phyloP scores from a whole-genome alignment of 176 grass and related monocot genomes.

The Oropetium thomaeum region DNA sequence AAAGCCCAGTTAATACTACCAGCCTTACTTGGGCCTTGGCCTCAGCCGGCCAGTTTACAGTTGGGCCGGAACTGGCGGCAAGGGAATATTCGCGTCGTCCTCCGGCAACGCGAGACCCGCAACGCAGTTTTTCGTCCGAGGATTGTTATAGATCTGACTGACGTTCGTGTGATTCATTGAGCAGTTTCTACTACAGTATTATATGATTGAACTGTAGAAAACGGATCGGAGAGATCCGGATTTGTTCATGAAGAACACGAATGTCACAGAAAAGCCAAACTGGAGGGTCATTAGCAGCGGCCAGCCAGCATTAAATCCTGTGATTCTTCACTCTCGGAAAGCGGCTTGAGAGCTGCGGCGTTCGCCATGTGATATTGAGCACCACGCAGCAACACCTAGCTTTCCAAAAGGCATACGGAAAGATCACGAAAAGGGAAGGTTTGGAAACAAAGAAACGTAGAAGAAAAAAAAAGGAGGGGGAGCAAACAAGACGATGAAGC shows the following conservation, averaged over 20 bases:
- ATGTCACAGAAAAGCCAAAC: slow-evolving; percentile 63
- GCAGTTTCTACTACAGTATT: not conserved
- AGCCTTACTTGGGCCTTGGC: too few species aligned
- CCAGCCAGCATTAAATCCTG: slow-evolving; percentile 58
- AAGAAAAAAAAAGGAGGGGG: too few species aligned
- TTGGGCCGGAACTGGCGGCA: too few species aligned
- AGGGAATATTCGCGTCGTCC: too few species aligned
- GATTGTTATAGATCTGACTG: too few species aligned
- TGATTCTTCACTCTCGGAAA: slow-evolving; percentile 1
- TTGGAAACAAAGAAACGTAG: not conserved
- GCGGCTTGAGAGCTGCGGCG: slow-evolving; percentile 3
- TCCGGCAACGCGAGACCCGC: too few species aligned
- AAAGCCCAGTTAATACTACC: too few species aligned
- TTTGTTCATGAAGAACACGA: not conserved
- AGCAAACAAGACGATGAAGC: not conserved
- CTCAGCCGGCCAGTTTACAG: too few species aligned
- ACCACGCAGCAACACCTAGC: slow-evolving; percentile 1
- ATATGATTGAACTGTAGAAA: not conserved
- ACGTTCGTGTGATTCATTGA: too few species aligned
- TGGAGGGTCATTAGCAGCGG: slow-evolving; percentile 17
- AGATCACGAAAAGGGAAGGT: too few species aligned
- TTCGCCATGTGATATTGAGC: not conserved
- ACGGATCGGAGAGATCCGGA: not conserved
- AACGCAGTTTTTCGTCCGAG: too few species aligned
- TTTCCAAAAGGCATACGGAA: too few species aligned